phyloP scores from a whole-genome alignment of 306 rosid genomes.

The Ammopiptanthus mongolicus region DNA sequence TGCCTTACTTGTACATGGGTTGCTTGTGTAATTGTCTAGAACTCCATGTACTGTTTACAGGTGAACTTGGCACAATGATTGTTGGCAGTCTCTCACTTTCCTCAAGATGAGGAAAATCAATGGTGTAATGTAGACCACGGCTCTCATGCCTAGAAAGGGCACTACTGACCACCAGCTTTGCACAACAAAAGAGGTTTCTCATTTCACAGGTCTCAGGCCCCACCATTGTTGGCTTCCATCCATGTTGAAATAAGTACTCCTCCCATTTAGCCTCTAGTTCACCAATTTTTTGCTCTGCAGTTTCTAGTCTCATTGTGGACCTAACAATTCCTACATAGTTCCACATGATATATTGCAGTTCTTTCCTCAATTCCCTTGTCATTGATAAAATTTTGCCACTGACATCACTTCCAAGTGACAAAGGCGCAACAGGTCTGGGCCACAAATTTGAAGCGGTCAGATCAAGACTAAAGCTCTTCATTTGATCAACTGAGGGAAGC shows the following conservation, averaged over 20 bases:
- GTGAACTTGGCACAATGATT: conserved; percentile 72
- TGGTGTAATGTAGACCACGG: conserved; percentile 85
- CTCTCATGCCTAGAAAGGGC: conserved; percentile 92
- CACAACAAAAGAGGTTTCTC: conserved; percentile 91
- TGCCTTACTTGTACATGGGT: conserved; percentile 32
- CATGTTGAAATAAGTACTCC: conserved; percentile 55
- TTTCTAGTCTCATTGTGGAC: conserved; percentile 66
- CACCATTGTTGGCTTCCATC: conserved; percentile 87
- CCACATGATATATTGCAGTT: conserved; percentile 78
- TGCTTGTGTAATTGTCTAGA: conserved; percentile 73
- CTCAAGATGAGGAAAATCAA: conserved; percentile 80
- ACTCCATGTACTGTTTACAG: conserved; percentile 63
- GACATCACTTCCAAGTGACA: conserved; percentile 36
- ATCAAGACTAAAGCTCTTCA: conserved; percentile 53
- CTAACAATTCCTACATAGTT: conserved; percentile 78
- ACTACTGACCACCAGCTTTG: conserved; percentile 81
- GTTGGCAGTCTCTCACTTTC: conserved; percentile 95
- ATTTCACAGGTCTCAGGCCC: conserved; percentile 80
- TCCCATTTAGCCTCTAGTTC: conserved; percentile 80
- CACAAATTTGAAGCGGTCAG: conserved; percentile 49
- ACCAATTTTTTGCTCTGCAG: conserved; percentile 63
- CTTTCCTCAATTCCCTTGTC: conserved; percentile 61
- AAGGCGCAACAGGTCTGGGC: conserved; percentile 57
- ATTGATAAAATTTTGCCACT: conserved; percentile 29
- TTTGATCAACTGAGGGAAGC: conserved; percentile 73